Percentiles rank a stretch among this genome's conserved stretches.
Evolutionary conservation across 1,139 yeast species (phyloP).

Genomic region (Candida glucosophila): DNA sequence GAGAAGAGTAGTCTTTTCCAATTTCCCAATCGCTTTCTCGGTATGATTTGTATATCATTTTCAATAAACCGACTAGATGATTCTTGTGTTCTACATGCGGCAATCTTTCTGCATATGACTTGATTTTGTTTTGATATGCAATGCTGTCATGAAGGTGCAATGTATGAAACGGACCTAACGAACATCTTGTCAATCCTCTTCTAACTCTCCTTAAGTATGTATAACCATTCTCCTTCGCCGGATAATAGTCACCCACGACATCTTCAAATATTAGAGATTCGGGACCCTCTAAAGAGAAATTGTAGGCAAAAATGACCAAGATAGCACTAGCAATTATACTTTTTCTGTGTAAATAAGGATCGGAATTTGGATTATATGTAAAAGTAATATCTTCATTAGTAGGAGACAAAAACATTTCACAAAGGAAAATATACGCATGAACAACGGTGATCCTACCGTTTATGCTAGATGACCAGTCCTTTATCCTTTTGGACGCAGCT

Average conservation of each 20-base stretch:
- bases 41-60: conserved; percentile 36
- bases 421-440: conserved; percentile 53
- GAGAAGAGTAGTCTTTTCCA: conserved; percentile 49
- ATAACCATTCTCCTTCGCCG: conserved; percentile 27
- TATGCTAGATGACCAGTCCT: conserved; percentile 26
- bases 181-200: conserved; percentile 15
- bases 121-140: conserved; percentile 12
- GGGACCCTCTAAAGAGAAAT: conserved; percentile 30
- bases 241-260: conserved; percentile 3
- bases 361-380: conserved; percentile 5
- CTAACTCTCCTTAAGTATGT: conserved; percentile 28
- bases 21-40: conserved; percentile 51
- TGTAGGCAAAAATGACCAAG: conserved; percentile 41
- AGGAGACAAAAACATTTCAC: conserved; percentile 53
- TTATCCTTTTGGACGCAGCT: conserved; percentile 26
- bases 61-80: conserved; percentile 48
- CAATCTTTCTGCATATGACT: conserved; percentile 24
- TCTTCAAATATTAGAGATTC: conserved; percentile 26
- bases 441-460: conserved; percentile 31
- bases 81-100: conserved; percentile 37
- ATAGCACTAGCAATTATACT: conserved; percentile 40
- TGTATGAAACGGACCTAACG: too few relatives aligned
- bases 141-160: background rate
- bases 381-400: conserved; percentile 11
- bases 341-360: conserved; percentile 25